Evolutionary conservation across 805 yeast genomes (phyloP).

Genomic region (Candida multigemmis): DNA sequence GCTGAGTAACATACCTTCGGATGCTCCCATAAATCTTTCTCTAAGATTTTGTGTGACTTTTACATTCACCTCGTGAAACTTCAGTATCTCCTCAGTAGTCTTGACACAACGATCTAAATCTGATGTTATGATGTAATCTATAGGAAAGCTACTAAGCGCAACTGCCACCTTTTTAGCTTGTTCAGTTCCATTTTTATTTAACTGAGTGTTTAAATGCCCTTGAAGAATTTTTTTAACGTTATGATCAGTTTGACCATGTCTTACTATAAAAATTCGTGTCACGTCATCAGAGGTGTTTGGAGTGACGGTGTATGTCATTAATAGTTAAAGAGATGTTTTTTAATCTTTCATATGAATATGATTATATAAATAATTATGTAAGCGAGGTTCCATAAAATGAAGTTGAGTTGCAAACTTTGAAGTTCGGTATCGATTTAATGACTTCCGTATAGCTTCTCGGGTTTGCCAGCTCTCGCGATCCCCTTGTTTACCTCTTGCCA

Average conservation of each 20-base stretch:
- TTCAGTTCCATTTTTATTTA: slow-evolving; percentile 50
- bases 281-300: slow-evolving; percentile 25
- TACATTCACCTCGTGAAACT: slow-evolving; percentile 11
- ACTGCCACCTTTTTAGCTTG: slow-evolving; percentile 55
- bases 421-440: no score
- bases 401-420: no score
- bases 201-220: slow-evolving; percentile 63
- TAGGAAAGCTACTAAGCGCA: slow-evolving; percentile 23
- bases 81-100: slow-evolving; percentile 41
- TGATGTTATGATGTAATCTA: slow-evolving; percentile 42
- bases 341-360: no score
- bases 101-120: slow-evolving; percentile 53
- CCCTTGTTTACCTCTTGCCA: no score
- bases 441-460: no score
- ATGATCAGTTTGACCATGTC: slow-evolving; percentile 83
- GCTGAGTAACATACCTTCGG: slow-evolving; percentile 62
- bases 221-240: slow-evolving; percentile 63
- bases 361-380: no score
- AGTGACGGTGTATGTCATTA: no score
- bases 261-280: slow-evolving; percentile 50
- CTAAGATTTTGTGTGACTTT: slow-evolving; percentile 39
- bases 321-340: no score
- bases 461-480: no score
- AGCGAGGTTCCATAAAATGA: no score
- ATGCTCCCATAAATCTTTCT: slow-evolving; percentile 69